A percentile compares a stretch with the other conserved stretches of the same genome.
Evolutionary conservation across 2,329 filamentous ascomycete species (phyloP).

Genomic region (Fusarium piperis): DNA sequence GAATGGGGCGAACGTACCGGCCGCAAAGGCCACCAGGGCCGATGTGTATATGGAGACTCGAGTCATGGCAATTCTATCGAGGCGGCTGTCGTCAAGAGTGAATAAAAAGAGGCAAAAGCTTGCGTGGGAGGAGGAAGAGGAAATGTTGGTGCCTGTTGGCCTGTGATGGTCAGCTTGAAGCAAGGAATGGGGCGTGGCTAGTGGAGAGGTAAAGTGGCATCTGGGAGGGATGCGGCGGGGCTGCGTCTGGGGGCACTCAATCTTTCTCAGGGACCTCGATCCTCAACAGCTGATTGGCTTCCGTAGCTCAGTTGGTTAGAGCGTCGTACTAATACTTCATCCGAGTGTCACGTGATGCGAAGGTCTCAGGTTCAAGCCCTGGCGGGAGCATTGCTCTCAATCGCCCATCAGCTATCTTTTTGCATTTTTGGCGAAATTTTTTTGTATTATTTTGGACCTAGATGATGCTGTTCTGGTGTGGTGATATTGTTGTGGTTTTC

Average conservation of each 20-base stretch:
- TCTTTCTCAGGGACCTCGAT: too few relatives aligned
- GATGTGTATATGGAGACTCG: constrained; percentile 55
- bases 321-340: too few relatives aligned
- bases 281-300: too few relatives aligned
- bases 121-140: constrained; percentile 22
- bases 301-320: too few relatives aligned
- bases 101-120: background rate
- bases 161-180: constrained; percentile 28
- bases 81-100: background rate
- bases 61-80: constrained; percentile 50
- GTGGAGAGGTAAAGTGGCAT: constrained; percentile 36
- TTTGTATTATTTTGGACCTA: too few relatives aligned
- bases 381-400: too few relatives aligned
- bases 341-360: background rate
- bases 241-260: too few relatives aligned
- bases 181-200: constrained; percentile 19
- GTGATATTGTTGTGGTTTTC: too few relatives aligned
- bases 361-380: background rate
- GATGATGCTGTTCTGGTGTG: too few relatives aligned
- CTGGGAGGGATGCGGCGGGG: constrained; percentile 17
- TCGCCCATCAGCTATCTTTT: too few relatives aligned
- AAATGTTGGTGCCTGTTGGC: constrained; percentile 35
- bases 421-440: too few relatives aligned
- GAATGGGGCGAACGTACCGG: constrained; percentile 49
- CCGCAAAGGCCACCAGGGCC: constrained; percentile 54